Percentiles rank a stretch among this genome's conserved stretches.
Conservation (phyloP, 148 eudicot species). For the Camellia sinensis region DNA sequence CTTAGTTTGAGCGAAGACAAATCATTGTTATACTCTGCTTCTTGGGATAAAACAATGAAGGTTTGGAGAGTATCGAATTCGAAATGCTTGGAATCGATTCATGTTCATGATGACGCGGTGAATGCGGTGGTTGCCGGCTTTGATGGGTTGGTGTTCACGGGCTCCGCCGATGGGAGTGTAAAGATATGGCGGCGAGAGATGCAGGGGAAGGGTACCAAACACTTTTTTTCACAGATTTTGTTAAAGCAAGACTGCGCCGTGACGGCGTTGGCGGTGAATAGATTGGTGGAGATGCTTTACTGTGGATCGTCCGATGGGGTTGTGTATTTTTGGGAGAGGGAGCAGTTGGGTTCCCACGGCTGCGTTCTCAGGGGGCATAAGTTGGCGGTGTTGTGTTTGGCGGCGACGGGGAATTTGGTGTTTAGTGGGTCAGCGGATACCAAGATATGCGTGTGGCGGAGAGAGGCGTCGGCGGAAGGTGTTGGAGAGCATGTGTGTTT, state of each 20-base stretch:
- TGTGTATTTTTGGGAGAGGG: conserved; percentile 54
- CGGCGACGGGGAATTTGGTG: conserved; percentile 47
- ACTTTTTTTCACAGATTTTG: conserved; percentile 53
- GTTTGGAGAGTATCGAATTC: conserved; percentile 61
- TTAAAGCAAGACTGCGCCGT: conserved; percentile 72
- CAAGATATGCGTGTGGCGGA: conserved; percentile 69
- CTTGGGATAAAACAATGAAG: conserved; percentile 67
- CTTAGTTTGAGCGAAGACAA: conserved; percentile 64
- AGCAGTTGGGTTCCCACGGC: conserved; percentile 26
- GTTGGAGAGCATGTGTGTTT: conserved; percentile 32
- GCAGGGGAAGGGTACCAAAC: conserved; percentile 75
- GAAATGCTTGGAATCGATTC: conserved; percentile 64
- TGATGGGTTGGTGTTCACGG: conserved; percentile 63
- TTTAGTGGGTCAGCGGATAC: conserved; percentile 76
- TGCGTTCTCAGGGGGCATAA: conserved; percentile 54
- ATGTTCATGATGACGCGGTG: conserved; percentile 70
- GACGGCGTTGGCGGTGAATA: conserved; percentile 57
- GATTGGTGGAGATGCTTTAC: conserved; percentile 37
- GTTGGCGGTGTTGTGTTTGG: conserved; percentile 62
- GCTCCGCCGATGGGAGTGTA: conserved; percentile 69
- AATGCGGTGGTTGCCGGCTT: conserved; percentile 67
- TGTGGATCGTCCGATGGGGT: conserved; percentile 69
- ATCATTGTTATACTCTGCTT: conserved; percentile 50
- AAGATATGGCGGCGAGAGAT: conserved; percentile 67
- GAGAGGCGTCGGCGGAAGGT: conserved; percentile 15